Percentiles rank a stretch among this genome's conserved stretches.
phyloP scores from a whole-genome alignment of 371 early-diverging fungal species.

The Circinella umbellata region DNA sequence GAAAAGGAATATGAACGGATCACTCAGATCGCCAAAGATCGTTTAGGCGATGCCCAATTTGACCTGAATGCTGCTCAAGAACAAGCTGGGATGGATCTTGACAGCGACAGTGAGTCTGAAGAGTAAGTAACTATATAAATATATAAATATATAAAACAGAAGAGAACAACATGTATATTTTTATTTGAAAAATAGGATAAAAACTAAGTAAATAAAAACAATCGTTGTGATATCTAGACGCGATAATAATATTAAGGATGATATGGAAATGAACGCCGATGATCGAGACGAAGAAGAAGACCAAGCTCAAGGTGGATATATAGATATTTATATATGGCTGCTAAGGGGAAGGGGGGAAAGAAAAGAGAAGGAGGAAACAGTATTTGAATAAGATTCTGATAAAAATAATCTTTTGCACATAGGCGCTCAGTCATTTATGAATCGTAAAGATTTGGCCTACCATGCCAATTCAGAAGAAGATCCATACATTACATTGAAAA shows the following conservation, averaged over 20 bases:
- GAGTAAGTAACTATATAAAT: conserved; percentile 5
- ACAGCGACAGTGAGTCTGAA: conserved; percentile 19
- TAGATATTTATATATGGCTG: background rate
- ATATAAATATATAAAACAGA: background rate
- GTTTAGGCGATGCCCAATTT: conserved; percentile 74
- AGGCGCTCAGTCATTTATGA: conserved; percentile 62
- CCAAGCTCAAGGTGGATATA: background rate
- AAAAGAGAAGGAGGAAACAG: no score
- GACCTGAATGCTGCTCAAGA: conserved; percentile 63
- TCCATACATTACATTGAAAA: conserved; percentile 74
- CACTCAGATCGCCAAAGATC: conserved; percentile 66
- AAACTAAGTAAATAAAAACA: no score
- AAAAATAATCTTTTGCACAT: conserved; percentile 6
- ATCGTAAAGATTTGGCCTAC: conserved; percentile 80
- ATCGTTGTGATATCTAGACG: background rate
- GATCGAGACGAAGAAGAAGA: background rate
- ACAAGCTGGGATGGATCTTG: conserved; percentile 36
- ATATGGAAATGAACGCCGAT: background rate
- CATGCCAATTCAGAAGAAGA: conserved; percentile 80
- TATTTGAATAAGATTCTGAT: background rate
- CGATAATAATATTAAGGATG: conserved; percentile 3
- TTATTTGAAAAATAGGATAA: background rate
- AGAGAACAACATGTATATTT: no score
- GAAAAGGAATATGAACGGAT: conserved; percentile 89
- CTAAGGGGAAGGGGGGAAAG: no score